A percentile compares a stretch with the other conserved stretches of the same genome.
These are phyloP conservation scores for Entoloma clypeatum DNA, from an alignment of 1,284 basidiomycete species.

Conservation along the genomic window DNA sequence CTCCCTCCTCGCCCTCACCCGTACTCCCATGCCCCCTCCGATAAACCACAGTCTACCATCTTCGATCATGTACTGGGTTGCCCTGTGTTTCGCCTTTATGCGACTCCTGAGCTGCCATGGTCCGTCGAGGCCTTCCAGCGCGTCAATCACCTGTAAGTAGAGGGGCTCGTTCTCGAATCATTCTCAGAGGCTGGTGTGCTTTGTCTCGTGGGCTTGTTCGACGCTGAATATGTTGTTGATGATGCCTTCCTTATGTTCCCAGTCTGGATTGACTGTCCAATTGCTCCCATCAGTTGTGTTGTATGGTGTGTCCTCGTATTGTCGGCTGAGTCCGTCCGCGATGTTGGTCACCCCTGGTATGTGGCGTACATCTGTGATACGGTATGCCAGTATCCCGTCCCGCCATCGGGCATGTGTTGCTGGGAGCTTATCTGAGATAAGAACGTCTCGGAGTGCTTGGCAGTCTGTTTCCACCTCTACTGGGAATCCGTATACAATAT, in stretches of 20 bases:
- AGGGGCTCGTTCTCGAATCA: constrained; percentile 26
- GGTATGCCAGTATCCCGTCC: constrained; percentile 23
- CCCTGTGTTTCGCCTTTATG: constrained; percentile 25
- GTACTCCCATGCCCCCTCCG: constrained; percentile 12
- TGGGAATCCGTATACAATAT: constrained; percentile 26
- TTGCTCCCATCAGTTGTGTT: constrained; percentile 27
- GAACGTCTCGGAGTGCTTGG: constrained; percentile 26
- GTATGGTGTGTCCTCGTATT: constrained; percentile 13
- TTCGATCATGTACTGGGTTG: constrained; percentile 27
- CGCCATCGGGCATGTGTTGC: constrained; percentile 28
- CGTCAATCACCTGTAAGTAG: constrained; percentile 26
- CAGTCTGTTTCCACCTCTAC: constrained; percentile 31
- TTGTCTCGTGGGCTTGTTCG: neutral
- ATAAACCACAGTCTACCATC: constrained; percentile 31
- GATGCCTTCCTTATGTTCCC: constrained; percentile 27
- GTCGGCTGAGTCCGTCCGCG: constrained; percentile 26
- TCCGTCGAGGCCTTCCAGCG: constrained; percentile 21
- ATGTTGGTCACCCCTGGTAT: constrained; percentile 21
- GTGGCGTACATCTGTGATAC: constrained; percentile 27
- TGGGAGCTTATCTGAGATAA: constrained; percentile 22
- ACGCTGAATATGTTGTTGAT: constrained; percentile 26
- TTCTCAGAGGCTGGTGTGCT: constrained; percentile 11
- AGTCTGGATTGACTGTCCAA: constrained; percentile 30
- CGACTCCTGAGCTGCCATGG: constrained; percentile 3
- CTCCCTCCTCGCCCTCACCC: constrained; percentile 14